These are phyloP conservation scores for Acorus calamus DNA, from an alignment of 106 monocot species.

Conservation along the genomic window DNA sequence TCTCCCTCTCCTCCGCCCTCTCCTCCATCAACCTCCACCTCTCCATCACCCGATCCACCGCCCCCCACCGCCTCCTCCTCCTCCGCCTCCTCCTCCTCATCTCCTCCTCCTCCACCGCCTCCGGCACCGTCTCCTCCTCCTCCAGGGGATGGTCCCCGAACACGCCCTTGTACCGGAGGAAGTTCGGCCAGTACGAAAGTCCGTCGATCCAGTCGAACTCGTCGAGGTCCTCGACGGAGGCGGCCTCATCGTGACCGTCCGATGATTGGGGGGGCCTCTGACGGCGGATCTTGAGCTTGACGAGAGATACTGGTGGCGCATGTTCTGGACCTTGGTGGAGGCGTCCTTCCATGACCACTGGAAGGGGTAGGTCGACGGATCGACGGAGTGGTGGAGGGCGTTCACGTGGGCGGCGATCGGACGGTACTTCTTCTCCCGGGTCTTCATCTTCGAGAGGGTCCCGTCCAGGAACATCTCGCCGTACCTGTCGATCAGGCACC, in stretches of 20 bases:
- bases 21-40: not conserved
- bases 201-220: constrained; percentile 21
- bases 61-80: not conserved
- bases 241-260: not conserved
- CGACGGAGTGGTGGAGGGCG: constrained; percentile 34
- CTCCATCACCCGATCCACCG: not conserved
- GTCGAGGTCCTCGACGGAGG: not conserved
- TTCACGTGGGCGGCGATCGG: constrained; percentile 54
- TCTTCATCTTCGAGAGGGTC: constrained; percentile 22
- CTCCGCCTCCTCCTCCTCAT: constrained; percentile 1
- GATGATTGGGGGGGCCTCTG: not conserved
- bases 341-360: constrained; percentile 64
- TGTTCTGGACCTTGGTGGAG: constrained; percentile 65
- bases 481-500: constrained; percentile 43
- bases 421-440: constrained; percentile 49
- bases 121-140: not conserved
- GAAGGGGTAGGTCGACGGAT: constrained; percentile 39
- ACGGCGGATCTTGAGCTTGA: constrained; percentile 47
- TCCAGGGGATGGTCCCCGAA: constrained; percentile 51
- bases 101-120: not conserved
- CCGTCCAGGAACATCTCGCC: constrained; percentile 29
- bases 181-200: constrained; percentile 48
- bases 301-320: constrained; percentile 74
- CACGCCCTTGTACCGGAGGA: constrained; percentile 42
- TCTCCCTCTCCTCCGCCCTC: constrained; percentile 11